Percentiles rank a stretch among this genome's conserved stretches.
Conservation (phyloP, 2,329 filamentous ascomycete species). For the Cryoendolithus antarcticus region DNA sequence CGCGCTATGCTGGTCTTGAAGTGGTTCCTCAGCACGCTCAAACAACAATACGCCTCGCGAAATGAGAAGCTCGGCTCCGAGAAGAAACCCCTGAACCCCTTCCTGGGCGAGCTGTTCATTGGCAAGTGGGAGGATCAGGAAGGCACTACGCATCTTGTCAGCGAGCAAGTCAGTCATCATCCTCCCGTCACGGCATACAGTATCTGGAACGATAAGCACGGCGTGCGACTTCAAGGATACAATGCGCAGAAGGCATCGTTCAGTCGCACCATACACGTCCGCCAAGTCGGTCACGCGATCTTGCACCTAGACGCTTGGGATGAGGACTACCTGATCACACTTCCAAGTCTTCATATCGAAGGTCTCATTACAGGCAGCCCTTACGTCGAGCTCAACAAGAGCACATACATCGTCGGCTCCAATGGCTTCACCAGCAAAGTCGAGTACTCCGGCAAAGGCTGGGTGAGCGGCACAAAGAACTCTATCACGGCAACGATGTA, state of each 20-base stretch:
- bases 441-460: conserved; percentile 87
- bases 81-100: conserved; percentile 96
- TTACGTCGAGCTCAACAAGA: conserved; percentile 81
- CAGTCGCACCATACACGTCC: conserved; percentile 84
- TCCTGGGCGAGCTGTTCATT: conserved; percentile 86
- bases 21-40: conserved; percentile 89
- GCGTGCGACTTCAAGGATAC: conserved; percentile 66
- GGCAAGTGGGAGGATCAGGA: conserved; percentile 77
- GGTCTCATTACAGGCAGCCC: conserved; percentile 76
- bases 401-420: conserved; percentile 74
- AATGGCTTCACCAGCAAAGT: conserved; percentile 80
- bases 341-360: conserved; percentile 86
- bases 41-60: conserved; percentile 65
- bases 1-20: conserved; percentile 79
- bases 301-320: conserved; percentile 55
- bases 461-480: conserved; percentile 94
- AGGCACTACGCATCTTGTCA: conserved; percentile 74
- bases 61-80: conserved; percentile 79
- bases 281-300: conserved; percentile 64
- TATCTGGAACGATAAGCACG: conserved; percentile 76
- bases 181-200: conserved; percentile 90
- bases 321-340: conserved; percentile 79
- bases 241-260: conserved; percentile 98
- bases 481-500: conserved; percentile 66
- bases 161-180: conserved; percentile 94